A percentile compares a stretch with the other conserved stretches of the same genome.
Conservation (phyloP, 257 asterid species). For the Solanum bukasovii region DNA sequence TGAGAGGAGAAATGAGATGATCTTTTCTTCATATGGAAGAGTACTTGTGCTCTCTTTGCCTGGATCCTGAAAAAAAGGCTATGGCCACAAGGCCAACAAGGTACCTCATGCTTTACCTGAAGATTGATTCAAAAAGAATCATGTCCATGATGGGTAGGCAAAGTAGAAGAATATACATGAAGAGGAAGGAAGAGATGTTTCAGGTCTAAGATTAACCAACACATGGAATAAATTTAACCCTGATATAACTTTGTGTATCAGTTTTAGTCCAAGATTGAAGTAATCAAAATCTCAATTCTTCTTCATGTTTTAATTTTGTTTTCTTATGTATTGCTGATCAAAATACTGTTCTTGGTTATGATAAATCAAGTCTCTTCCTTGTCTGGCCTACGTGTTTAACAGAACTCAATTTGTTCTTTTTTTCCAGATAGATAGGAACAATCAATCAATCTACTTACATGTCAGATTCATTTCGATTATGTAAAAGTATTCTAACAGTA, state of each 20-base stretch:
- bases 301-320: neutral
- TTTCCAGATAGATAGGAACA: neutral
- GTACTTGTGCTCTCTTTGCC: neutral
- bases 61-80: neutral
- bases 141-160: slow-evolving; percentile 13
- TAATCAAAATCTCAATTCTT: neutral
- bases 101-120: slow-evolving; percentile 6
- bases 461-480: neutral
- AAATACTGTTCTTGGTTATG: neutral
- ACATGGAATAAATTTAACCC: neutral
- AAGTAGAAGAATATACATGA: neutral
- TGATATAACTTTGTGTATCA: neutral
- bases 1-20: neutral
- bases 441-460: neutral
- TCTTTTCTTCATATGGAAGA: neutral
- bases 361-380: neutral
- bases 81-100: neutral
- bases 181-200: slow-evolving; percentile 2
- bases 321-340: neutral
- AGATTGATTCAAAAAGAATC: slow-evolving; percentile 3
- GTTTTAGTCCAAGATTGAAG: neutral
- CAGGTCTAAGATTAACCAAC: neutral
- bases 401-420: neutral
- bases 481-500: neutral
- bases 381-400: neutral